Conservation (phyloP, 129 eudicot genomes). For the Mikania micrantha region DNA sequence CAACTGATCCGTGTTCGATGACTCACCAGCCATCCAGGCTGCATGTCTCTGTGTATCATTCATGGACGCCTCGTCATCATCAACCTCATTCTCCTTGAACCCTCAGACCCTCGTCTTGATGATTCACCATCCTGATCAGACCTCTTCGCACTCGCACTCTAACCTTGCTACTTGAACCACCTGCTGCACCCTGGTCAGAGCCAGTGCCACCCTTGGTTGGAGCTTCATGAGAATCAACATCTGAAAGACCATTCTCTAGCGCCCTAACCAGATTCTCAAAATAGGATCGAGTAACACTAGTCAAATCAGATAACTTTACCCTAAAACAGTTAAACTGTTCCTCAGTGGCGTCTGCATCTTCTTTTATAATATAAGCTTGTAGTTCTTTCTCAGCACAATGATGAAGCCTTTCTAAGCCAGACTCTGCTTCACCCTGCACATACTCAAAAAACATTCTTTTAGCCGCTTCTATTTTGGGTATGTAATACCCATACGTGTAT, state of each 20-base stretch:
- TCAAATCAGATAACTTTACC: constrained; percentile 25
- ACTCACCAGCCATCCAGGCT: constrained; percentile 20
- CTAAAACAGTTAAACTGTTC: constrained; percentile 12
- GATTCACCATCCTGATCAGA: constrained; percentile 5
- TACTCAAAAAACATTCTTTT: constrained; percentile 37
- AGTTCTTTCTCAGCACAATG: constrained; percentile 39
- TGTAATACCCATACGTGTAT: constrained; percentile 37
- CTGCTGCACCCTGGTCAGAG: constrained; percentile 23
- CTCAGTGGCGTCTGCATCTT: constrained; percentile 15
- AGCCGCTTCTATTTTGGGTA: constrained; percentile 20
- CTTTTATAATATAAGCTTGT: constrained; percentile 9
- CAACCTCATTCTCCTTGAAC: constrained; percentile 20
- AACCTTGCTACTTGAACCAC: constrained; percentile 25
- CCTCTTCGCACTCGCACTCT: constrained; percentile 22
- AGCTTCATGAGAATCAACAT: constrained; percentile 19
- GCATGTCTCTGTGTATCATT: neutral
- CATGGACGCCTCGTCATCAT: neutral
- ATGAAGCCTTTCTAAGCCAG: constrained; percentile 45
- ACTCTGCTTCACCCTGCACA: constrained; percentile 42
- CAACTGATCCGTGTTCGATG: constrained; percentile 6
- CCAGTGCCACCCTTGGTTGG: neutral
- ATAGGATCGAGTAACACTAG: constrained; percentile 36
- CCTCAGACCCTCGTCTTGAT: neutral
- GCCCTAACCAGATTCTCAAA: constrained; percentile 48
- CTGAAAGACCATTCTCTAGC: constrained; percentile 44